phyloP scores from a whole-genome alignment of 768 basidiomycete species.

The Pleurotus eryngii region DNA sequence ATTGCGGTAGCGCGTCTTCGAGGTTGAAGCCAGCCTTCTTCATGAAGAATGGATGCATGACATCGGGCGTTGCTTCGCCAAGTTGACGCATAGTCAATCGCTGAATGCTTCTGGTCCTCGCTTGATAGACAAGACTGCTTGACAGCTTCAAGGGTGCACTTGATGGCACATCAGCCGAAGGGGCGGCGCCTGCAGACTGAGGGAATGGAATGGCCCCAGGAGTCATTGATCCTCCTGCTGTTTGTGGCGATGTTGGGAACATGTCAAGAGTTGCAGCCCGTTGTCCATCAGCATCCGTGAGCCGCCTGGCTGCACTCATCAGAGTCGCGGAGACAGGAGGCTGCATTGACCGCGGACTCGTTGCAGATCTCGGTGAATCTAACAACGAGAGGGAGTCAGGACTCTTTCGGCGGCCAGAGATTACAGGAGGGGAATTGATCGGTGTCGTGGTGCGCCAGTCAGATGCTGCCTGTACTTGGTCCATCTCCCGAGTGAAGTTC shows the following conservation, averaged over 20 bases:
- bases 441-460: slow-evolving; percentile 45
- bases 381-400: slow-evolving; percentile 32
- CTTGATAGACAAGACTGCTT: slow-evolving; percentile 46
- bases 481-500: slow-evolving; percentile 73
- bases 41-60: slow-evolving; percentile 86
- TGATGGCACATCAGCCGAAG: background rate
- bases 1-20: slow-evolving; percentile 82
- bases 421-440: slow-evolving; percentile 23
- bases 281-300: background rate
- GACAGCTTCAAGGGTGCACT: slow-evolving; percentile 14
- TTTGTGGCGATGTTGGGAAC: background rate
- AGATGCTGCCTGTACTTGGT: slow-evolving; percentile 61
- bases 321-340: background rate
- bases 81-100: slow-evolving; percentile 82
- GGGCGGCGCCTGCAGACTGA: background rate
- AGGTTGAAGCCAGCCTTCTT: slow-evolving; percentile 81
- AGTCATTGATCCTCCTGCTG: background rate
- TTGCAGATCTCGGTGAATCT: slow-evolving; percentile 28
- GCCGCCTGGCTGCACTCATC: background rate
- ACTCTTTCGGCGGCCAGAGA: slow-evolving; percentile 33
- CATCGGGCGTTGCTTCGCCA: slow-evolving; percentile 85
- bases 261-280: background rate
- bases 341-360: slow-evolving; percentile 10
- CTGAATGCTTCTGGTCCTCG: slow-evolving; percentile 64
- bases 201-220: background rate